Base-by-base conservation (phyloP, 257 asterid species). In the Petrea volubilis region DNA sequence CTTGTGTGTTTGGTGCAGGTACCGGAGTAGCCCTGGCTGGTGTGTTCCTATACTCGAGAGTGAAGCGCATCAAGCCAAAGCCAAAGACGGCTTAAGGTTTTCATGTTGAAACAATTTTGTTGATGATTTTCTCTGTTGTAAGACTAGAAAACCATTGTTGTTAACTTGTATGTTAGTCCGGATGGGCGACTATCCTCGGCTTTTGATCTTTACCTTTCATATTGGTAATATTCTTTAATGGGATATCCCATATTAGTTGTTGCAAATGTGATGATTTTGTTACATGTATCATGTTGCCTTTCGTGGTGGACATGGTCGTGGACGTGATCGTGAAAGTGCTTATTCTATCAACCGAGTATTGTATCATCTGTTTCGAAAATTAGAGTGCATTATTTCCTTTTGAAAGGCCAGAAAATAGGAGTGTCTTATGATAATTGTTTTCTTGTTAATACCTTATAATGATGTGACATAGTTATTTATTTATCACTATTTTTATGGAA, bases 11-110 rank as follows among this genome's bases (percentile, higher is more conserved):
- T 60, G 73, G 44, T 72, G 73, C 82, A 94, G 98, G 99, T 59
- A 82, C 90, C 1, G 87, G 87, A 49, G 60, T 85, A 13, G 87
- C 96, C 59, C 96, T 94, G 40, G 86, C 90, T 62, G 98, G 99
- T 65, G 98, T 94, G 64, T 94, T 94, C 91, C 77, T 89, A 77
- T 94, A 94, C 74, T 91, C 98, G 7, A 91, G 98, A 76, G 91
- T 88, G 83, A 91, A 87, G 82, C 76, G 96, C 60, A 84, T 90
- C 60, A 88, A 86, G 77, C 84, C 90, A 0, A 92, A 90, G 91
- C 79, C 90, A 13, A 90, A 92, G 80, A 59, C 79, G 73, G 91
- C 88, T 70, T 88, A 72, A 82, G 58, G 50, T 58, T 24, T 51
- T 31, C 14, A 29, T 27, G 52, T 61, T 74, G 18, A 25, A 65